phyloP scores from a whole-genome alignment of 352 stramenopile genomes.

The Globisporangium radiosum region DNA sequence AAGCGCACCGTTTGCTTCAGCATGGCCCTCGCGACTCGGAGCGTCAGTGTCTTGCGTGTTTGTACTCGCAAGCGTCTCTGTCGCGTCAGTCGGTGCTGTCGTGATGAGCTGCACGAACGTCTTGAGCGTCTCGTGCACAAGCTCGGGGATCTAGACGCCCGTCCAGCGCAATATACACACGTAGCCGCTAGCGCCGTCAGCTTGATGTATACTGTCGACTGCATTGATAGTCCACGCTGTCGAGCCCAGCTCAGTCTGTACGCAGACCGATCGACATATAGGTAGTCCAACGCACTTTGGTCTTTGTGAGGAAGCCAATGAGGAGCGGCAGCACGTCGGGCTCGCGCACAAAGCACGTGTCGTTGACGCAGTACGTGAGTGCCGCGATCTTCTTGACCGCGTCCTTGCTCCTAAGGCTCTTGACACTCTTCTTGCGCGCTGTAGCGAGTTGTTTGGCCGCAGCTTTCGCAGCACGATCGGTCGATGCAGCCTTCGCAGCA shows the following conservation, averaged over 20 bases:
- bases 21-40: slow-evolving; percentile 15
- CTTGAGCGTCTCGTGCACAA: slow-evolving; percentile 29
- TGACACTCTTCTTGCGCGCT: slow-evolving; percentile 49
- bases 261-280: too few relatives aligned
- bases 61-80: neutral
- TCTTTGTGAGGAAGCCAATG: slow-evolving; percentile 35
- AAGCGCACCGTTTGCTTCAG: slow-evolving; percentile 33
- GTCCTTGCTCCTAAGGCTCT: slow-evolving; percentile 68
- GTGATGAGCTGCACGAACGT: slow-evolving; percentile 23
- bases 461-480: neutral
- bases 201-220: too few relatives aligned
- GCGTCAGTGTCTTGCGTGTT: neutral
- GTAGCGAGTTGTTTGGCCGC: slow-evolving; percentile 26
- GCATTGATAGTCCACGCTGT: too few relatives aligned
- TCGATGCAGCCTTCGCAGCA: neutral
- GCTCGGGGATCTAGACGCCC: slow-evolving; percentile 18
- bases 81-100: neutral
- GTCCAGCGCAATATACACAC: neutral
- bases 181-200: too few relatives aligned
- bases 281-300: slow-evolving; percentile 31
- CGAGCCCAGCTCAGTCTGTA: too few relatives aligned
- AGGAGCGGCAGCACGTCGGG: slow-evolving; percentile 44
- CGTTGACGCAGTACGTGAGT: slow-evolving; percentile 37
- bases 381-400: slow-evolving; percentile 53
- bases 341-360: slow-evolving; percentile 55